phyloP scores from a whole-genome alignment of 1,284 basidiomycete species.

The Cutaneotrichosporon curvatum region DNA sequence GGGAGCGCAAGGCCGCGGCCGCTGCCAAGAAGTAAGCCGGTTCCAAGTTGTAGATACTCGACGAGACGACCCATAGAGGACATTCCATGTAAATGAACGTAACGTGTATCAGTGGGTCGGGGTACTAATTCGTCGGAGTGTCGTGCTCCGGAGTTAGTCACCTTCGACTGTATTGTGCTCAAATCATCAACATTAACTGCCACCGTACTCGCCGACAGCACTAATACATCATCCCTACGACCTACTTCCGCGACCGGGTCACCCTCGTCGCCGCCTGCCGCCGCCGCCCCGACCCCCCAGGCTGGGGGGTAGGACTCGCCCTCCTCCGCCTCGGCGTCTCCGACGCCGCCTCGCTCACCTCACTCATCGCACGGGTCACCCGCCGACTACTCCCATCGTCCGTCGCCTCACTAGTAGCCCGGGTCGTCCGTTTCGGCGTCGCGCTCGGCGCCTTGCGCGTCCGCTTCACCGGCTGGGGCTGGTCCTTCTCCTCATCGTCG shows the following conservation, averaged over 20 bases:
- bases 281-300: not conserved
- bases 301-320: slow-evolving; percentile 14
- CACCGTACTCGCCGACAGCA: no score
- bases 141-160: no score
- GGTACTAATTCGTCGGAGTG: no score
- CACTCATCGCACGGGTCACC: slow-evolving; percentile 17
- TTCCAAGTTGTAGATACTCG: no score
- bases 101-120: no score
- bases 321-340: slow-evolving; percentile 39
- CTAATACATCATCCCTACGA: no score
- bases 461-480: slow-evolving; percentile 6
- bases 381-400: slow-evolving; percentile 1
- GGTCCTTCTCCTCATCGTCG: slow-evolving; percentile 17
- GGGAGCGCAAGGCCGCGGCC: not conserved
- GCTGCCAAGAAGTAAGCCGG: no score
- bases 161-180: no score
- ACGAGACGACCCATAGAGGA: no score
- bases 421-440: slow-evolving; percentile 2
- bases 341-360: slow-evolving; percentile 17
- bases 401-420: slow-evolving; percentile 4
- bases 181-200: no score
- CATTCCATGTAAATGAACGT: no score
- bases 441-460: slow-evolving; percentile 16
- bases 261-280: slow-evolving; percentile 18
- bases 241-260: slow-evolving; percentile 11